Base-by-base conservation (phyloP, 2,329 filamentous ascomycete genomes). In the Sphaerostilbella broomeana region DNA sequence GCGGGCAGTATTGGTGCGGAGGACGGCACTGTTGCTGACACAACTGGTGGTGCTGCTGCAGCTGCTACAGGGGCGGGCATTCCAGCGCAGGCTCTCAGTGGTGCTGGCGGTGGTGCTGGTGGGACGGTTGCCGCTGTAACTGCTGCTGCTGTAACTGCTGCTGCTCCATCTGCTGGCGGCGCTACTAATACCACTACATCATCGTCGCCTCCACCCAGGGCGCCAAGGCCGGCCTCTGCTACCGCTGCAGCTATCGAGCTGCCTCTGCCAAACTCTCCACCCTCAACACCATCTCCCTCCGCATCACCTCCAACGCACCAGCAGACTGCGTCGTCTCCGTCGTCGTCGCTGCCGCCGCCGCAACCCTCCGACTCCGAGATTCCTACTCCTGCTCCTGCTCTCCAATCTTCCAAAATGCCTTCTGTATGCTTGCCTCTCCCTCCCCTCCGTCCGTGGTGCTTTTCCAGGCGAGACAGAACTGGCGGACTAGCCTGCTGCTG, bases 381-480 rank as follows among this genome's bases (percentile, higher is more conserved):
- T 45, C 50, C 52, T 41, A 42, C 55, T 39, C 50, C 49, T 27
- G 28, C 51, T 42, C 48, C 54, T 36, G 46, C 48, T 46, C 44
- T 52, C 45, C 47, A 52, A 50, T 53, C 61, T 55, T 55, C 58
- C 64, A 72, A 63, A 52, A 77, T 77, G 73, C 66, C 72, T 64
- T 65, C 72, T 55, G 73, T 77, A 72, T 65, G 72, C 64, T 58
- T 44, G 46, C 48, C 44, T 47, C 47, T 41, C 46, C 44, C 44
- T 40, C 48, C 41, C 47, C 13, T 31, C 42, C 26, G 5, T 19
- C 30, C 3, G 10, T 27, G 13, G 25, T 17, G 12, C 25, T n/a
- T 13, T 6, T 5, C 15, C 10, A 25, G 15, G 31, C 38, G 2
- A 25, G 7, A 3, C 20, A 12, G 28, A 24, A 12, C 13, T 20